phyloP scores from a whole-genome alignment of 2,329 filamentous ascomycete species.

The Triangularia verruculosa region DNA sequence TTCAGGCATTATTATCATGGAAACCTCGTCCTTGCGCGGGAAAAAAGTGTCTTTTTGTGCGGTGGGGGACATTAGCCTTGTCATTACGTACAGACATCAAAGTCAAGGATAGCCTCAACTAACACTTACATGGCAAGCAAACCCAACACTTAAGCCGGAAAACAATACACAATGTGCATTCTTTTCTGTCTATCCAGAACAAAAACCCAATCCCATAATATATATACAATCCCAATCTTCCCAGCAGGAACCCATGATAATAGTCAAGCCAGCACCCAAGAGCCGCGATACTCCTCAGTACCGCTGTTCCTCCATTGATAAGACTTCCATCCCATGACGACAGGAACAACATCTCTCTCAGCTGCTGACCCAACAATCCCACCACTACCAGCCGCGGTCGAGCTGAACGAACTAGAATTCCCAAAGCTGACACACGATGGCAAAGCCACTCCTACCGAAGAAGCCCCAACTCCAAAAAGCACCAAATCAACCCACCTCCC shows the following conservation, averaged over 20 bases:
- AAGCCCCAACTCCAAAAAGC: neutral
- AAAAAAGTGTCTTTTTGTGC: neutral
- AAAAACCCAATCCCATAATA: neutral
- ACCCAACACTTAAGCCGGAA: neutral
- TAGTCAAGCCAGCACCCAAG: neutral
- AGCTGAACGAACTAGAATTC: neutral
- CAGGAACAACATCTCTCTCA: neutral
- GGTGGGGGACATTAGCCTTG: neutral
- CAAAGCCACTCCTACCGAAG: neutral
- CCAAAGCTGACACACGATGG: neutral
- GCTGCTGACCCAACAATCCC: neutral
- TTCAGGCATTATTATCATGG: neutral
- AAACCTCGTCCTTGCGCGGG: neutral
- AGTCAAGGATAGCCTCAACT: neutral
- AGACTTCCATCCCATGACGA: neutral
- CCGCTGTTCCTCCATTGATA: neutral
- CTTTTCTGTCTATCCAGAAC: neutral
- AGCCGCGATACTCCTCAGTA: neutral
- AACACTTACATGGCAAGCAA: neutral
- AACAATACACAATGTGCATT: neutral
- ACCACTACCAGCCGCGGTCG: neutral
- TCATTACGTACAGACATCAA: neutral
- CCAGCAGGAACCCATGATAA: neutral
- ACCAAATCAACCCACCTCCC: slow-evolving; percentile 8
- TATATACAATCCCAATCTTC: neutral